Evolutionary conservation across 805 yeast species (phyloP).

Genomic region (Saccharomycopsis fermentans): DNA sequence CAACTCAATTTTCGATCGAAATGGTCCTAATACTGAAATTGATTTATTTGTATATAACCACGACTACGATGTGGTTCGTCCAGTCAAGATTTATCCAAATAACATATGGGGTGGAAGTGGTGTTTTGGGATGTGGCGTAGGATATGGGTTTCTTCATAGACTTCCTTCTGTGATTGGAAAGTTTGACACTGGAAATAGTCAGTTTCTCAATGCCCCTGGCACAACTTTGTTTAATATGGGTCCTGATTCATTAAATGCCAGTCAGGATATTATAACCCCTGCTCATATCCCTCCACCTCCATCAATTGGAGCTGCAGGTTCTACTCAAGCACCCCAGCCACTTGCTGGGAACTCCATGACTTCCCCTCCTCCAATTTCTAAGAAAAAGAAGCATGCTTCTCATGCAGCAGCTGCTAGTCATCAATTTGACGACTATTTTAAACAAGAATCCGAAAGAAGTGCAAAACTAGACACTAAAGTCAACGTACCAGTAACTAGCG

Average conservation of each 20-base stretch:
- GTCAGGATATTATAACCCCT: slow-evolving; percentile 13
- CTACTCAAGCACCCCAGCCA: slow-evolving; percentile 1
- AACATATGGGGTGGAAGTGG: slow-evolving; percentile 79
- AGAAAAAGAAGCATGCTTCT: slow-evolving; percentile 19
- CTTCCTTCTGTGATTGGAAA: slow-evolving; percentile 54
- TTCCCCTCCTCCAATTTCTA: slow-evolving; percentile 22
- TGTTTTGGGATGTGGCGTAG: slow-evolving; percentile 86
- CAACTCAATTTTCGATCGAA: slow-evolving; percentile 37
- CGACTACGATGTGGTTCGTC: slow-evolving; percentile 76
- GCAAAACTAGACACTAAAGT: slow-evolving; percentile 29
- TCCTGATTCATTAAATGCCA: slow-evolving; percentile 5
- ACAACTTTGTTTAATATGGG: slow-evolving; percentile 13
- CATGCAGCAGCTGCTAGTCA: slow-evolving; percentile 21
- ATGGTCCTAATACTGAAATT: slow-evolving; percentile 30
- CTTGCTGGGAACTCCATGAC: background rate
- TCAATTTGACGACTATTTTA: slow-evolving; percentile 29
- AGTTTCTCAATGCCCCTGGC: slow-evolving; percentile 19
- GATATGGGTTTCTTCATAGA: slow-evolving; percentile 82
- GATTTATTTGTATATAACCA: slow-evolving; percentile 76
- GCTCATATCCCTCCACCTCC: slow-evolving; percentile 7
- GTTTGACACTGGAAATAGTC: slow-evolving; percentile 24
- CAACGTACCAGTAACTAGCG: slow-evolving; percentile 18
- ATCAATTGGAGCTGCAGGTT: background rate
- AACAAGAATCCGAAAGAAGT: slow-evolving; percentile 33
- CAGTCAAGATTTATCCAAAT: slow-evolving; percentile 70